phyloP scores from a whole-genome alignment of 371 early-diverging fungal species.

The Mucor saturninus region DNA sequence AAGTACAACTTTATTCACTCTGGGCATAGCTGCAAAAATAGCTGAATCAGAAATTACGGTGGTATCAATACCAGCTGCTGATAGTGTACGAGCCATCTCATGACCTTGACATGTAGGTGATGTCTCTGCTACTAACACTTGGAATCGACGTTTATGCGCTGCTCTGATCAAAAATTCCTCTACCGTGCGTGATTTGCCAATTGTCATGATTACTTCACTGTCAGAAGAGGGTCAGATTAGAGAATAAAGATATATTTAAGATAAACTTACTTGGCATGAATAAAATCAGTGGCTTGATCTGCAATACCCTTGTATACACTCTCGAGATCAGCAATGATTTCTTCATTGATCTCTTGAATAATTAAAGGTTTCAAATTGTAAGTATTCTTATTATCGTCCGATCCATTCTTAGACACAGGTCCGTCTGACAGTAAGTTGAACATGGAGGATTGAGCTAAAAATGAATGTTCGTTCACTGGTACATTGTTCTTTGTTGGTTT shows the following conservation, averaged over 20 bases:
- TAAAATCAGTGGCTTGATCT: conserved; percentile 81
- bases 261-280: conserved; percentile 80
- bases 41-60: conserved; percentile 94
- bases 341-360: conserved; percentile 83
- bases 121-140: conserved; percentile 92
- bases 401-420: conserved; percentile 6
- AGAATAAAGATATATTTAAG: not conserved
- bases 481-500: not conserved
- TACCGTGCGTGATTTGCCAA: conserved; percentile 87
- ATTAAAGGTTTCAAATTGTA: conserved; percentile 71
- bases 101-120: conserved; percentile 91
- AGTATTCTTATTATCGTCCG: conserved; percentile 24
- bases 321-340: conserved; percentile 84
- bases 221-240: too few relatives aligned
- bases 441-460: conserved; percentile 61
- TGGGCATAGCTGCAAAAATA: conserved; percentile 95
- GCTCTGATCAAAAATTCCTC: conserved; percentile 87
- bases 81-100: conserved; percentile 78
- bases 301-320: conserved; percentile 73
- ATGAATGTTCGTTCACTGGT: conserved; percentile 17
- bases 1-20: conserved; percentile 97
- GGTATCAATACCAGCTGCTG: conserved; percentile 86
- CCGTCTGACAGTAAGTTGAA: conserved; percentile 64
- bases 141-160: conserved; percentile 85
- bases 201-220: conserved; percentile 95